A percentile compares a stretch with the other conserved stretches of the same genome.
Conservation (phyloP, 2,329 filamentous ascomycete species). For the Byssothecium circinans region DNA sequence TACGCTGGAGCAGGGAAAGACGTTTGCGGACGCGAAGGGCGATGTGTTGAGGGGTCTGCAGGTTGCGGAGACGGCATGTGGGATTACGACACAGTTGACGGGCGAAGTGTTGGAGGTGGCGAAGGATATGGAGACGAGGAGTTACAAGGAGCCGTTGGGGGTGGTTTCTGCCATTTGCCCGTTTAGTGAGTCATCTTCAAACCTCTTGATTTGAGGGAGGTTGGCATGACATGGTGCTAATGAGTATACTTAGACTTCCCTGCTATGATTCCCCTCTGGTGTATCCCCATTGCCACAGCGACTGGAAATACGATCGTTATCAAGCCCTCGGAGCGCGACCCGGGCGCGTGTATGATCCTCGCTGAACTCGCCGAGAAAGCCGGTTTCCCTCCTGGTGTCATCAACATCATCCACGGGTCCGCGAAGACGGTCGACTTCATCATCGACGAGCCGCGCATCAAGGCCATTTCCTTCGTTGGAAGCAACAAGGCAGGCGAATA, state of each 20-base stretch:
- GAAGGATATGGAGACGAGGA: constrained; percentile 87
- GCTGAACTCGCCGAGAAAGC: constrained; percentile 78
- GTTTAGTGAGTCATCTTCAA: constrained; percentile 63
- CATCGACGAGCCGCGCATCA: constrained; percentile 80
- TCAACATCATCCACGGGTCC: constrained; percentile 81
- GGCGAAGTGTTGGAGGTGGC: constrained; percentile 83
- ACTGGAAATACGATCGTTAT: constrained; percentile 83
- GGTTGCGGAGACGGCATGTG: constrained; percentile 81
- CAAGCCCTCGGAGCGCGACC: constrained; percentile 85
- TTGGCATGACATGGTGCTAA: constrained; percentile 23
- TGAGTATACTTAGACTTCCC: constrained; percentile 67
- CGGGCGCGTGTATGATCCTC: constrained; percentile 82
- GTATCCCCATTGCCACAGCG: constrained; percentile 79
- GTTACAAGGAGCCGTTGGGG: constrained; percentile 78
- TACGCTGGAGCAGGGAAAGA: constrained; percentile 87
- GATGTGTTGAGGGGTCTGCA: constrained; percentile 81
- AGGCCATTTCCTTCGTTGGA: constrained; percentile 84
- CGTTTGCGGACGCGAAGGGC: constrained; percentile 77
- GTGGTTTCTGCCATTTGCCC: constrained; percentile 84
- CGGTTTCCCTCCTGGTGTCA: constrained; percentile 77
- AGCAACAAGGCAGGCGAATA: constrained; percentile 88
- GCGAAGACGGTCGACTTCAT: constrained; percentile 84
- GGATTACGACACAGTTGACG: constrained; percentile 77
- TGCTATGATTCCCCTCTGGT: constrained; percentile 93
- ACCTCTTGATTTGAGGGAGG: neutral